phyloP scores from a whole-genome alignment of 1,139 yeast species.

The Arxiozyma slooffiae region DNA sequence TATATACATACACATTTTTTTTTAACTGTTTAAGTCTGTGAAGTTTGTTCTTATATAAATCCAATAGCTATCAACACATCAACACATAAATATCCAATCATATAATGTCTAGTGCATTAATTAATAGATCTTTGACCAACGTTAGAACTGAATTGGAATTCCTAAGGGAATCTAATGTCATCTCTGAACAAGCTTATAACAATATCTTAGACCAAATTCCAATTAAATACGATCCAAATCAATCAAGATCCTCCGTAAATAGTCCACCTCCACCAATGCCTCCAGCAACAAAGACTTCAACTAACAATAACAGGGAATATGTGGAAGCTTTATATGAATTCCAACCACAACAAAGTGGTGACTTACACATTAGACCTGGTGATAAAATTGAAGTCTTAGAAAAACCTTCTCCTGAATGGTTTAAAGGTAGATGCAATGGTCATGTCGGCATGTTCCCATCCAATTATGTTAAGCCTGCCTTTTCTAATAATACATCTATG shows the following conservation, averaged over 20 bases:
- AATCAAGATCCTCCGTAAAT: conserved; percentile 8
- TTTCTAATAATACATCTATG: conserved; percentile 19
- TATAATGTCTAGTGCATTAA: conserved; percentile 44
- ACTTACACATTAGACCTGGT: conserved; percentile 54
- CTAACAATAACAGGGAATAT: conserved; percentile 26
- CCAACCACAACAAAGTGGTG: conserved; percentile 60
- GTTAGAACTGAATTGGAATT: conserved; percentile 75
- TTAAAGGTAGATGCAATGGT: conserved; percentile 62
- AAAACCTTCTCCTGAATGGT: conserved; percentile 80
- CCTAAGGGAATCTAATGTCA: conserved; percentile 65
- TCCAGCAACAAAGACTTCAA: not conserved
- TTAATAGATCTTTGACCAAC: conserved; percentile 65
- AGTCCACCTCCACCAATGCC: not conserved
- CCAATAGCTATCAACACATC: too few species aligned
- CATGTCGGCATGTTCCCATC: conserved; percentile 80
- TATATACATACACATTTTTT: too few species aligned
- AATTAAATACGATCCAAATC: conserved; percentile 38
- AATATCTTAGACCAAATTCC: conserved; percentile 51
- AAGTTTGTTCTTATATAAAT: too few species aligned
- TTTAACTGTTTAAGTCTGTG: not conserved
- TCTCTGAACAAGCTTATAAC: conserved; percentile 48
- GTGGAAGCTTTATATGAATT: conserved; percentile 69
- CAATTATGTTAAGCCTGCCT: conserved; percentile 57
- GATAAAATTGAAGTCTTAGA: conserved; percentile 62
- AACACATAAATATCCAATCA: not conserved